Evolutionary conservation across 2,329 filamentous ascomycete genomes (phyloP), one percentile per base, ranked within the genome.

Genomic region (Corynespora cassiicola): DNA sequence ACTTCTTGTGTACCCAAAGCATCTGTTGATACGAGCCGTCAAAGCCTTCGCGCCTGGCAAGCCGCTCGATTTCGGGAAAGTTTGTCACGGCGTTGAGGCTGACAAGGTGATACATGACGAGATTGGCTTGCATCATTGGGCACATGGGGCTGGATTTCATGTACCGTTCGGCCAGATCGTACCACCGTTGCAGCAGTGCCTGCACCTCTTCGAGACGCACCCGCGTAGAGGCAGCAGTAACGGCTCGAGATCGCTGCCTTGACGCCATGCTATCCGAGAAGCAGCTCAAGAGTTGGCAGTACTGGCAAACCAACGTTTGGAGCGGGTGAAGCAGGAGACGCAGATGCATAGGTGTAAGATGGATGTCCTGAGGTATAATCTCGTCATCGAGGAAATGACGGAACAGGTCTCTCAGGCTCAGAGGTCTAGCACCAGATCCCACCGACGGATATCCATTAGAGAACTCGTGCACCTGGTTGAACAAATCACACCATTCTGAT

Each of bases 51-150:
- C 78, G 75, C 11, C 85, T 77, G 3, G 85, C 85, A 7, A 88
- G 71, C 3, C 78, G 75, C 68, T 88, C 85, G 29, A 88, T 81
- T 51, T 84, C 81, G 2, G 80, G 75, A 56, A 88, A 86, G 64
- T 81, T 82, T 11, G 83, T 84, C 18, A 86, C 78, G 7, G 81
- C 78, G 52, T 87, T 87, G 42, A 89, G 75, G 31, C 79, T 84
- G 58, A 88, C 82, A 26, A 88, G 75, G 53, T 89, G 85, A 62
- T 85, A 88, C 44, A 88, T 76, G 27, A 86, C 78, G 26, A 88
- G 66, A 56, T 84, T 87, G 47, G 81, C 82, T 53, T 79, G 78
- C 56, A 81, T 86, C 47, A 83, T 73, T 11, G 78, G 68, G 47
- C 84, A 86, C 31, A 70, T 66, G 2, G 78, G 75, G 54, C 83